Conservation (phyloP, 768 basidiomycete genomes). For the Lactarius sp. region DNA sequence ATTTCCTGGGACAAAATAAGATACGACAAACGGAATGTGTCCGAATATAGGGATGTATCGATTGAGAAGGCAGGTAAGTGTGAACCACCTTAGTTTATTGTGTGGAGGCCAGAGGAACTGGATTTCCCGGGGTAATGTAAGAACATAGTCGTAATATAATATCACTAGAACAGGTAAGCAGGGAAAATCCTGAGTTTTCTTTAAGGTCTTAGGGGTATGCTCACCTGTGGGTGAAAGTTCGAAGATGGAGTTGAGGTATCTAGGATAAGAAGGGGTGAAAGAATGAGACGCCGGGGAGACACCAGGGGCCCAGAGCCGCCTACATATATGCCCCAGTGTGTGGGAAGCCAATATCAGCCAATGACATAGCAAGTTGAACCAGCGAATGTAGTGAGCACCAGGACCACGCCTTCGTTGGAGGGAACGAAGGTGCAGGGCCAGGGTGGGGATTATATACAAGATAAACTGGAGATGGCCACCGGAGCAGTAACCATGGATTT, state of each 20-base stretch:
- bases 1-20: conserved; percentile 20
- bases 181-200: not conserved
- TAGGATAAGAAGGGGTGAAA: not conserved
- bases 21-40: conserved; percentile 26
- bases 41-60: conserved; percentile 46
- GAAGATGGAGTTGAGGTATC: conserved; percentile 5
- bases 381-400: not conserved
- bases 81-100: conserved; percentile 36
- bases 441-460: not conserved
- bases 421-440: not conserved
- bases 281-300: not conserved
- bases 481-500: too few species aligned
- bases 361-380: conserved; percentile 6
- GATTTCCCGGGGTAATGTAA: conserved; percentile 36
- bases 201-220: not conserved
- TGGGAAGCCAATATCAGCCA: not conserved
- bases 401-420: not conserved
- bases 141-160: conserved; percentile 31
- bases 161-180: conserved; percentile 24
- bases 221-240: conserved; percentile 3
- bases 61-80: conserved; percentile 44
- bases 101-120: conserved; percentile 39
- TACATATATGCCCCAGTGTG: not conserved
- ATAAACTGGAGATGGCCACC: not conserved
- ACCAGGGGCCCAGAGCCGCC: not conserved